Evolutionary conservation across 1,139 yeast species (phyloP), one percentile per base, ranked within the genome.

Genomic region (Geotrichum restrictum): DNA sequence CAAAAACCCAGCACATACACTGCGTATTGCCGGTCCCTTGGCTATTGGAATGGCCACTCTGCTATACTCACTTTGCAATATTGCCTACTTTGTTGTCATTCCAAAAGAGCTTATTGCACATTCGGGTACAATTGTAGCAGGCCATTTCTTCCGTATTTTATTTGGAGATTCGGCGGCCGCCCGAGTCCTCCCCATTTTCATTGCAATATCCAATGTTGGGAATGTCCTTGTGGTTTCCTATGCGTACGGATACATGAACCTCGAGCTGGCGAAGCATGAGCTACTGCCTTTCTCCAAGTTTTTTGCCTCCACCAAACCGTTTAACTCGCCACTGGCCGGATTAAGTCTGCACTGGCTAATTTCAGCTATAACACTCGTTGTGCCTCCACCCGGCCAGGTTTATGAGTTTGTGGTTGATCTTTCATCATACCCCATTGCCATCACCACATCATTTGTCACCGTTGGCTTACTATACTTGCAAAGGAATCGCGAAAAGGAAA

Each of bases 321-420:
- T 82, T 64, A 78, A 79, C 58, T 72, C 77, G 52, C 84, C 74
- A 32, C 73, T 80, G 58, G 73, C 81, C 38, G 82, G 83, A 44
- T 63, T 80, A 27, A 63, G 74, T 48, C 72, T 78, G 54, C 83
- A 79, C 59, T 77, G 79, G 69, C 58, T 77, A 39, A 70, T 79
- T 44, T 76, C 82, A 53, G 66, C 74, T 60, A 56, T 78, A 63
- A 70, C 85, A 0, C 72, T 85, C 43, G 61, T 80, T 0, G 74
- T 80, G 0, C 83, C 88, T 10, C 91, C 93, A 3, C 78, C 82
- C n/a, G 93, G 89, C 10, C 89, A 85, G 62, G 83, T 88, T 29
- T 87, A 85, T 69, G 81, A 83, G 60, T 85, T 85, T 61, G 81
- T 87, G 57, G 75, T 86, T 57, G 83, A 87, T 54, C 71, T 84